These are phyloP conservation scores for Apiotrichum sp. DNA, from an alignment of 1,284 basidiomycete genomes.

Conservation along the genomic window DNA sequence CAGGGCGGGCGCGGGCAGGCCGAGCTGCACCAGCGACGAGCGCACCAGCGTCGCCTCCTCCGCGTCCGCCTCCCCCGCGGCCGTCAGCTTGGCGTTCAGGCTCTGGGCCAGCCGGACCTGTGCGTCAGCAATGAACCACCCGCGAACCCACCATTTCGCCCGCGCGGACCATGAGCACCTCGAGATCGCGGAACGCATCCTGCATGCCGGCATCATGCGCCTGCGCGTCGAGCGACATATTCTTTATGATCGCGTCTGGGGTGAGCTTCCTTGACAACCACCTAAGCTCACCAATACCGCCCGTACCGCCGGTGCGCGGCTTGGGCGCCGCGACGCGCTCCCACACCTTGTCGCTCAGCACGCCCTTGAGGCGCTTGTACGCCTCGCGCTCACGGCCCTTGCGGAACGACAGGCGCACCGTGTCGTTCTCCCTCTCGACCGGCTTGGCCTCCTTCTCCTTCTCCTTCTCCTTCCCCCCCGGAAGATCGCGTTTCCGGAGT, in stretches of 20 bases:
- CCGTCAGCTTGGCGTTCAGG: slow-evolving; percentile 74
- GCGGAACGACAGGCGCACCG: slow-evolving; percentile 70
- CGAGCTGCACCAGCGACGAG: slow-evolving; percentile 80
- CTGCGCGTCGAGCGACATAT: slow-evolving; percentile 63
- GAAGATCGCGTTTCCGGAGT: background rate
- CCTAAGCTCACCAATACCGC: slow-evolving; percentile 29
- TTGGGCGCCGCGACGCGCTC: slow-evolving; percentile 31
- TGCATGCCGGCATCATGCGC: slow-evolving; percentile 63
- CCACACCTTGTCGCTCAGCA: slow-evolving; percentile 75
- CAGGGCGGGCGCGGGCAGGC: slow-evolving; percentile 64
- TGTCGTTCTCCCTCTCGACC: slow-evolving; percentile 52
- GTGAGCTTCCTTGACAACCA: background rate
- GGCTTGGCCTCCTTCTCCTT: slow-evolving; percentile 9
- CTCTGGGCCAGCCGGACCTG: slow-evolving; percentile 69
- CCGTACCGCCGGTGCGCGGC: background rate
- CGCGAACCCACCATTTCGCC: slow-evolving; percentile 69
- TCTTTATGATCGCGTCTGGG: slow-evolving; percentile 70
- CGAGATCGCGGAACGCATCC: slow-evolving; percentile 78
- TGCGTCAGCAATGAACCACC: background rate
- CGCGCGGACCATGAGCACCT: slow-evolving; percentile 85
- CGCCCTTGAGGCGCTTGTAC: slow-evolving; percentile 71
- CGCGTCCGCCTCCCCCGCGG: slow-evolving; percentile 50
- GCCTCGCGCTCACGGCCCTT: slow-evolving; percentile 82
- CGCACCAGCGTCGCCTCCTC: slow-evolving; percentile 81
- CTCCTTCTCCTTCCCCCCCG: background rate